Conservation (phyloP, 2,329 filamentous ascomycete species). For the Xylariaceae sp. region DNA sequence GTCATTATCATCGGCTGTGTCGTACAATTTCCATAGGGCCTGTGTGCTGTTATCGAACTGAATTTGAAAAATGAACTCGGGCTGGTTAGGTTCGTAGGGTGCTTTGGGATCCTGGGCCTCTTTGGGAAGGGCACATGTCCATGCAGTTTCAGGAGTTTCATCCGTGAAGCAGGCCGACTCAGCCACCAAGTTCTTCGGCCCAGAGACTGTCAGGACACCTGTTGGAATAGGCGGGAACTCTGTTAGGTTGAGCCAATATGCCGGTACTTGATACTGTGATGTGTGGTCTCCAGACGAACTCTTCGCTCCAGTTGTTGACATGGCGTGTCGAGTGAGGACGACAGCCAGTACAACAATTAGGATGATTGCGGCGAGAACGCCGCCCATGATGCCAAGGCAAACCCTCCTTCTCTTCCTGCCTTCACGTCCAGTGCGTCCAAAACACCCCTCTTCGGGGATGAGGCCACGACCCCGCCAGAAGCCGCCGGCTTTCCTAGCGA, state of each 20-base stretch:
- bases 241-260: slow-evolving; percentile 78
- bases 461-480: slow-evolving; percentile 66
- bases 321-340: slow-evolving; percentile 44
- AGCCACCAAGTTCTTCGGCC: slow-evolving; percentile 63
- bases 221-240: slow-evolving; percentile 84
- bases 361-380: slow-evolving; percentile 54
- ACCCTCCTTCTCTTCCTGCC: slow-evolving; percentile 61
- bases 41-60: slow-evolving; percentile 62
- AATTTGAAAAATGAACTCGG: slow-evolving; percentile 79
- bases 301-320: background rate
- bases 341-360: slow-evolving; percentile 58
- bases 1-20: slow-evolving; percentile 23
- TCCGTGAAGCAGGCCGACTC: slow-evolving; percentile 69
- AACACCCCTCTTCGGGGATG: slow-evolving; percentile 62
- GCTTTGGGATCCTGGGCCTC: slow-evolving; percentile 65
- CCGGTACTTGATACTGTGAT: slow-evolving; percentile 30
- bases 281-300: slow-evolving; percentile 1
- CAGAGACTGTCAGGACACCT: slow-evolving; percentile 75
- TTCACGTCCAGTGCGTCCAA: slow-evolving; percentile 61
- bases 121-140: slow-evolving; percentile 84
- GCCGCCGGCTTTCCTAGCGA: slow-evolving; percentile 55
- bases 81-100: slow-evolving; percentile 65
- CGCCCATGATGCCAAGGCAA: slow-evolving; percentile 51
- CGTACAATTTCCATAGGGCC: slow-evolving; percentile 48
- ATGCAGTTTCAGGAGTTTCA: slow-evolving; percentile 60